Evolutionary conservation across 192 early-diverging fungal genomes (phyloP).

Genomic region (Coemansia sp.): DNA sequence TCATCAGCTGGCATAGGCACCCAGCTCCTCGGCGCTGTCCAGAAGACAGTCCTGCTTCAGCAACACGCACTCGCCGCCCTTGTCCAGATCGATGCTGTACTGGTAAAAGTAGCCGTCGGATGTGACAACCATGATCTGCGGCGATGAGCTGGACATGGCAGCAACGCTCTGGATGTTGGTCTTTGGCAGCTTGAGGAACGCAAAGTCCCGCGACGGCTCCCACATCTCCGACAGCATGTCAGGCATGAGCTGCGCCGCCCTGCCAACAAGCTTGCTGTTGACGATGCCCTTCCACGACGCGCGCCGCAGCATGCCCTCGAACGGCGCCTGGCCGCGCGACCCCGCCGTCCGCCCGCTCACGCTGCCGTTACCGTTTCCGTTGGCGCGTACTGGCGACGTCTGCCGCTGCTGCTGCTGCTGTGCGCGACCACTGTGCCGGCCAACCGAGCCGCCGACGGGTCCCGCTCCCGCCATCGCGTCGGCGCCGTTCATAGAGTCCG

Average conservation of each 20-base stretch:
- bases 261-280: slow-evolving; percentile 69
- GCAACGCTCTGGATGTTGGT: slow-evolving; percentile 74
- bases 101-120: slow-evolving; percentile 89
- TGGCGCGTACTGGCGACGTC: not conserved
- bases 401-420: slow-evolving; percentile 5
- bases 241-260: slow-evolving; percentile 84
- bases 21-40: slow-evolving; percentile 54
- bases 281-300: slow-evolving; percentile 57
- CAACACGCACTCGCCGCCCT: slow-evolving; percentile 85
- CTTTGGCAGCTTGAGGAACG: slow-evolving; percentile 83
- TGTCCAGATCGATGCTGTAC: slow-evolving; percentile 84
- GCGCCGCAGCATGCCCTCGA: slow-evolving; percentile 62
- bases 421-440: slow-evolving; percentile 1
- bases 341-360: slow-evolving; percentile 1
- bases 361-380: slow-evolving; percentile 6
- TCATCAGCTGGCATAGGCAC: slow-evolving; percentile 43
- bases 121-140: slow-evolving; percentile 88
- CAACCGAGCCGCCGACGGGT: not conserved
- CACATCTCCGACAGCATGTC: slow-evolving; percentile 87
- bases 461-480: slow-evolving; percentile 1
- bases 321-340: slow-evolving; percentile 48
- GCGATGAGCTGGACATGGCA: slow-evolving; percentile 70
- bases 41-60: slow-evolving; percentile 72
- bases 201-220: slow-evolving; percentile 95
- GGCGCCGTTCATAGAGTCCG: slow-evolving; percentile 21